These are phyloP conservation scores for Calonectria hawksworthii DNA, from an alignment of 2,329 filamentous ascomycete genomes.

Conservation along the genomic window DNA sequence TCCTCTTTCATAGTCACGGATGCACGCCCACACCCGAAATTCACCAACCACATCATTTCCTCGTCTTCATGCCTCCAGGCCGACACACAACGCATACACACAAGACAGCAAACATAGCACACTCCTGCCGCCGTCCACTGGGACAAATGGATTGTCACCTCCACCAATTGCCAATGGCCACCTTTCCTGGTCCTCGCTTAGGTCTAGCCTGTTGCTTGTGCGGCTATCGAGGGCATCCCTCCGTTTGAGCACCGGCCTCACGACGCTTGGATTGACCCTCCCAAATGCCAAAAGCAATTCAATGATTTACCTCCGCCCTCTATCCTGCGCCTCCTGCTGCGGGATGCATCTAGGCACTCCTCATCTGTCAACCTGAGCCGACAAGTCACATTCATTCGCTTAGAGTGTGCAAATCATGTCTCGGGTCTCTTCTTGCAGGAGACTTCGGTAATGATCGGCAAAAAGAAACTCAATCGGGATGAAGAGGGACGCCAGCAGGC, in stretches of 20 bases:
- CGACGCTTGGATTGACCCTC: background rate
- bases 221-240: background rate
- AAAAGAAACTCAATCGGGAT: conserved; percentile 15
- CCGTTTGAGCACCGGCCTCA: background rate
- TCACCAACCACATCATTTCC: background rate
- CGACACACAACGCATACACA: too few species aligned
- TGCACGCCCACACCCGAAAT: background rate
- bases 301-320: background rate
- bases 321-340: background rate
- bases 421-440: background rate
- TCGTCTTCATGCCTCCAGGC: background rate
- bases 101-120: background rate
- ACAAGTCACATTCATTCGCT: background rate
- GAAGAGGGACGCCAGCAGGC: background rate
- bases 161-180: background rate
- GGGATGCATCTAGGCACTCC: background rate
- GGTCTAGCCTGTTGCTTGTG: background rate
- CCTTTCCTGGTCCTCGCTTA: background rate
- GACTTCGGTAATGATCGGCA: conserved; percentile 18
- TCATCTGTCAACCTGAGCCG: background rate
- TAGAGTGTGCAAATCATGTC: background rate
- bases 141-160: too few species aligned
- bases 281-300: conserved; percentile 6
- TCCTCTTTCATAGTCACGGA: background rate
- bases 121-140: background rate